Evolutionary conservation across 1,284 basidiomycete species (phyloP).

Genomic region (Clitocybe nebularis): DNA sequence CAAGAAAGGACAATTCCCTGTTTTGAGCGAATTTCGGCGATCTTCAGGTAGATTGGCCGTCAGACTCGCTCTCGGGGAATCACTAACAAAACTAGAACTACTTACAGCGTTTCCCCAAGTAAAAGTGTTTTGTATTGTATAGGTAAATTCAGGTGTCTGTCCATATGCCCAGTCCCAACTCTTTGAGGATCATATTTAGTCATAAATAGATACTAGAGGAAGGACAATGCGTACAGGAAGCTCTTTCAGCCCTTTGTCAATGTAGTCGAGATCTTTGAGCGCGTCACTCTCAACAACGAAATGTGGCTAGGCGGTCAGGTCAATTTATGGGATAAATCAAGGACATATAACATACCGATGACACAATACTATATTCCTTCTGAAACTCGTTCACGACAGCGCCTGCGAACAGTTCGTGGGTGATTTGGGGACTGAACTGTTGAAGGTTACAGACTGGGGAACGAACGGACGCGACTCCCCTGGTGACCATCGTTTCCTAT

Average conservation of each 20-base stretch:
- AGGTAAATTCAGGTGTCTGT: constrained; percentile 91
- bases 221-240: constrained; percentile 48
- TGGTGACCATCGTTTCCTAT: constrained; percentile 76
- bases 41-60: constrained; percentile 26
- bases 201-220: constrained; percentile 2
- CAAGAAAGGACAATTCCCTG: constrained; percentile 61
- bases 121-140: constrained; percentile 47
- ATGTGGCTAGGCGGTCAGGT: neutral
- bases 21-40: constrained; percentile 48
- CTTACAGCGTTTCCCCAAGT: constrained; percentile 61
- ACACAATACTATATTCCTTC: constrained; percentile 54
- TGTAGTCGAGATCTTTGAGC: constrained; percentile 46
- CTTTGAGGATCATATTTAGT: constrained; percentile 34
- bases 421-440: constrained; percentile 49
- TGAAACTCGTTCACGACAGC: constrained; percentile 75
- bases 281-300: constrained; percentile 28
- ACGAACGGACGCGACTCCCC: constrained; percentile 87
- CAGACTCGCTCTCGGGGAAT: neutral
- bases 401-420: constrained; percentile 69
- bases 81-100: constrained; percentile 6
- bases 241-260: constrained; percentile 68
- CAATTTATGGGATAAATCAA: neutral
- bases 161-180: constrained; percentile 94
- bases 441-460: constrained; percentile 88
- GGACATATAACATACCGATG: constrained; percentile 36